These are phyloP conservation scores for Rhododendron vialii DNA, from an alignment of 148 eudicot genomes.

Conservation along the genomic window DNA sequence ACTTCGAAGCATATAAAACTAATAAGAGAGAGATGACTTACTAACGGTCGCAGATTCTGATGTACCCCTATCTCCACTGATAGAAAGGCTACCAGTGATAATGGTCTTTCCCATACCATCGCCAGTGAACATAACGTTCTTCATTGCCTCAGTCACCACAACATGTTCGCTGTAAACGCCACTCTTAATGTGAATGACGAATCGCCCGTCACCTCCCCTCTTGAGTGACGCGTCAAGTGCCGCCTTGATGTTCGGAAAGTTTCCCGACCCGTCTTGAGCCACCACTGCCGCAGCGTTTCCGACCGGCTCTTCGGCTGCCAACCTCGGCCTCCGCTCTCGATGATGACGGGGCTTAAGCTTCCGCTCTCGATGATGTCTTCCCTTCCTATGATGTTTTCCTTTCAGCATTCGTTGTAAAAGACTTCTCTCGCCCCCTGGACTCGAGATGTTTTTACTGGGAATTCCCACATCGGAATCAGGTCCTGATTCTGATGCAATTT, in stretches of 20 bases:
- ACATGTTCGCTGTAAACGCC: constrained; percentile 37
- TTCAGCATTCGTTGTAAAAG: not conserved
- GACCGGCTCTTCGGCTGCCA: not conserved
- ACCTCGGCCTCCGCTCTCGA: not conserved
- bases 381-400: not conserved
- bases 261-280: constrained; percentile 57
- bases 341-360: not conserved
- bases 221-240: constrained; percentile 24
- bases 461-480: not conserved
- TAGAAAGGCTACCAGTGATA: constrained; percentile 29
- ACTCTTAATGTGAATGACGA: constrained; percentile 34
- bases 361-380: not conserved
- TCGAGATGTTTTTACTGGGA: not conserved
- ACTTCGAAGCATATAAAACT: not conserved
- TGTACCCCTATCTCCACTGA: constrained; percentile 25
- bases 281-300: constrained; percentile 26
- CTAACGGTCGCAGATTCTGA: constrained; percentile 42
- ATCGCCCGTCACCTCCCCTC: constrained; percentile 20
- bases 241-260: constrained; percentile 26
- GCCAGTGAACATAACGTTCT: constrained; percentile 40
- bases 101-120: constrained; percentile 43
- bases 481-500: not conserved
- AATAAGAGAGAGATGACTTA: constrained; percentile 5
- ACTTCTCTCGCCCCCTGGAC: not conserved
- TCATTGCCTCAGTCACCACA: constrained; percentile 15